A percentile compares a stretch with the other conserved stretches of the same genome.
Evolutionary conservation across 805 yeast genomes (phyloP).

Genomic region (Debaryomyces castellii): DNA sequence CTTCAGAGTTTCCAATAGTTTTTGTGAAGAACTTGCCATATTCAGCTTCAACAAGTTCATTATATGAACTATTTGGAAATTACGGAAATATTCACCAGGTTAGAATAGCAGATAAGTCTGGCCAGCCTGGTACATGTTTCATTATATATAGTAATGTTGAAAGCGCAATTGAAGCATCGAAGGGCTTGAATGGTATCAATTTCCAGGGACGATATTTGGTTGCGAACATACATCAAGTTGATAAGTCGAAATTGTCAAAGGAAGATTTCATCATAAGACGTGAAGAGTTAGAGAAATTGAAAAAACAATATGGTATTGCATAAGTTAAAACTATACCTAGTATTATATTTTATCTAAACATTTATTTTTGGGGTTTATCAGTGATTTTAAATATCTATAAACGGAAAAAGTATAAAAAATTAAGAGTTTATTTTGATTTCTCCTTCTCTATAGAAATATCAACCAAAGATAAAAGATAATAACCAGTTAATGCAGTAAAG

Average conservation of each 20-base stretch:
- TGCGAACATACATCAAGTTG: conserved; percentile 47
- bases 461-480: conserved; percentile 43
- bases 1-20: conserved; percentile 40
- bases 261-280: conserved; percentile 24
- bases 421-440: conserved; percentile 1
- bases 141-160: conserved; percentile 50
- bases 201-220: conserved; percentile 59
- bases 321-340: background rate
- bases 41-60: conserved; percentile 42
- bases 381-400: background rate
- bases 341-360: background rate
- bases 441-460: conserved; percentile 27
- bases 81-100: conserved; percentile 59
- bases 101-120: conserved; percentile 40
- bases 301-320: conserved; percentile 9
- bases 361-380: background rate
- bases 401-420: background rate
- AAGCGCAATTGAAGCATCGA: conserved; percentile 51
- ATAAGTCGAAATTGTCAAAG: conserved; percentile 26
- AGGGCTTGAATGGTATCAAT: conserved; percentile 60
- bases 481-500: conserved; percentile 57
- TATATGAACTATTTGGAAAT: conserved; percentile 53
- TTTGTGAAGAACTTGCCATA: conserved; percentile 60
- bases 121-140: conserved; percentile 56
- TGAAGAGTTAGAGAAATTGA: conserved; percentile 27